These are phyloP conservation scores for Tulasnella sp. DNA, from an alignment of 768 basidiomycete genomes.

Conservation along the genomic window DNA sequence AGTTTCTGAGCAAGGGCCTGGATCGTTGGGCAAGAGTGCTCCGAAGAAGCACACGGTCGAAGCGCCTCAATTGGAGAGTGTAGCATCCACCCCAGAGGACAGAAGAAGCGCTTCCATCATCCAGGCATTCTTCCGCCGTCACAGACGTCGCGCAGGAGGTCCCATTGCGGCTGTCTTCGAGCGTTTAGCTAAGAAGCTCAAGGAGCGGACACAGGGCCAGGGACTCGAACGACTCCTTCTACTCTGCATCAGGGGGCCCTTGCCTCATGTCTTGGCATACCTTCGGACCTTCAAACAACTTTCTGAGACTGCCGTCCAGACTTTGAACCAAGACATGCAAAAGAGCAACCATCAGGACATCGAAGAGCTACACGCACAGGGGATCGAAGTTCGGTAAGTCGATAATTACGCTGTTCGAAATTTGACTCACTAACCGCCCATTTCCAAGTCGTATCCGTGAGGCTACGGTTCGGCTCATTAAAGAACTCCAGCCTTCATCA, in stretches of 20 bases:
- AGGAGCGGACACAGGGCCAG: not conserved
- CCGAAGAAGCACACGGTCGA: too few relatives aligned
- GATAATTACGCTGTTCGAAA: not conserved
- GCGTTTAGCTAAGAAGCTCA: not conserved
- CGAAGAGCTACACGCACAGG: not conserved
- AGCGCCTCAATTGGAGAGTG: not conserved
- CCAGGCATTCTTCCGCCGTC: constrained; percentile 4
- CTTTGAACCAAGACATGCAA: not conserved
- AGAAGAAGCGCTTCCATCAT: not conserved
- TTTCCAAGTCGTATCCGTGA: not conserved
- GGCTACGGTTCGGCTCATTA: not conserved
- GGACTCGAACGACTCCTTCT: not conserved
- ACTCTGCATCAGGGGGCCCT: not conserved
- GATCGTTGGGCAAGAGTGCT: too few relatives aligned
- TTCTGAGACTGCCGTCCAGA: not conserved
- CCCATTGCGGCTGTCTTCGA: not conserved
- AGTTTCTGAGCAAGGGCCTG: too few relatives aligned
- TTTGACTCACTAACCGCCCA: not conserved
- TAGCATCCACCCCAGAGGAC: not conserved
- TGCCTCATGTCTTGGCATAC: not conserved
- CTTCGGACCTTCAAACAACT: not conserved
- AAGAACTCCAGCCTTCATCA: not conserved
- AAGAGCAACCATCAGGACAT: not conserved
- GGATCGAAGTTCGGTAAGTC: not conserved
- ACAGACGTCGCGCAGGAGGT: not conserved